Evolutionary conservation across 2,329 filamentous ascomycete species (phyloP).

Genomic region (Blastomyces gilchristii): DNA sequence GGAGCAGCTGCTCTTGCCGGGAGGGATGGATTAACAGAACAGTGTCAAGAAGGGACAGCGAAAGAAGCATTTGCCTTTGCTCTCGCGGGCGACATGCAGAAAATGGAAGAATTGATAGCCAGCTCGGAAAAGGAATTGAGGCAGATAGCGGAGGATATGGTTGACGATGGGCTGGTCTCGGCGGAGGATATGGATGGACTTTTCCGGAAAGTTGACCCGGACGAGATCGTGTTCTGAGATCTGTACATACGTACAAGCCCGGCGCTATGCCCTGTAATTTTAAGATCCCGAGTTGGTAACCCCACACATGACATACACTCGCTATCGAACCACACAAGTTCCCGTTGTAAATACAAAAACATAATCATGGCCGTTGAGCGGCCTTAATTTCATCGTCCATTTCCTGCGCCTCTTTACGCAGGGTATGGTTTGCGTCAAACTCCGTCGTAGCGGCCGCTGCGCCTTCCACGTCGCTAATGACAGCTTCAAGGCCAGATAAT

Average conservation of each 20-base stretch:
- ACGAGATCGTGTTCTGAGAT: slow-evolving; percentile 16
- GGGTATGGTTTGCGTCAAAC: slow-evolving; percentile 28
- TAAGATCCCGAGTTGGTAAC: neutral
- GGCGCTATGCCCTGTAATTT: neutral
- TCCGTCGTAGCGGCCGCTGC: slow-evolving; percentile 35
- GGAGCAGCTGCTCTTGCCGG: slow-evolving; percentile 39
- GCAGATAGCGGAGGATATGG: slow-evolving; percentile 40
- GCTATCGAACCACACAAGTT: neutral
- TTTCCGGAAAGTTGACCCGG: slow-evolving; percentile 12
- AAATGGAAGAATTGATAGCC: slow-evolving; percentile 30
- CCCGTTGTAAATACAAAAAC: neutral
- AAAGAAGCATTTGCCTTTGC: slow-evolving; percentile 42
- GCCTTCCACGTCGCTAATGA: slow-evolving; percentile 48
- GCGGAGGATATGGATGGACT: slow-evolving; percentile 16
- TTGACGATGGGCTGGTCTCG: slow-evolving; percentile 43
- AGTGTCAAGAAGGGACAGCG: slow-evolving; percentile 36
- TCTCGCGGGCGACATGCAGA: slow-evolving; percentile 32
- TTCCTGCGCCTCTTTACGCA: slow-evolving; percentile 34
- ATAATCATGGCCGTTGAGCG: slow-evolving; percentile 14
- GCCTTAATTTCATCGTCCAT: slow-evolving; percentile 36
- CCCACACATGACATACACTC: neutral
- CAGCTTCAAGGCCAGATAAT: slow-evolving; percentile 44
- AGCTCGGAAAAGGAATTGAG: slow-evolving; percentile 30
- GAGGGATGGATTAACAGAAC: slow-evolving; percentile 34
- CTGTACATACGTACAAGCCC: neutral